A percentile compares a stretch with the other conserved stretches of the same genome.
Conservation (phyloP, 768 basidiomycete species). For the Agrocybe praecox region DNA sequence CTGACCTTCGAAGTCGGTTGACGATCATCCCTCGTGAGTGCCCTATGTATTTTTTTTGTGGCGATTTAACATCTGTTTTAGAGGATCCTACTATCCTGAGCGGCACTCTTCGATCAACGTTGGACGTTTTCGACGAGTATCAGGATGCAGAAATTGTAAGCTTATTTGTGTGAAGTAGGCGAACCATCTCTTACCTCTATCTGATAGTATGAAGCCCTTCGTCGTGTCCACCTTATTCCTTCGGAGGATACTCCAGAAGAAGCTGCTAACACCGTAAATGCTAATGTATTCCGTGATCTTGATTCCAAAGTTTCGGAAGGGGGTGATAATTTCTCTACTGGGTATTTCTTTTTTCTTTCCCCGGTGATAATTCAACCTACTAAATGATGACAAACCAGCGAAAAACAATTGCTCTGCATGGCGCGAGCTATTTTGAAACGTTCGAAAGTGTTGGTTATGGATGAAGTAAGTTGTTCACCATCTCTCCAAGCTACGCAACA, state of each 20-base stretch:
- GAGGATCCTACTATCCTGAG: constrained; percentile 92
- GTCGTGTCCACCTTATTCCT: constrained; percentile 16
- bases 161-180: constrained; percentile 34
- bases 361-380: neutral
- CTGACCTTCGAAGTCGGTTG: constrained; percentile 67
- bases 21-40: constrained; percentile 64
- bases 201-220: constrained; percentile 17
- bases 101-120: constrained; percentile 76
- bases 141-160: constrained; percentile 80
- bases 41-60: neutral
- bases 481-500: neutral
- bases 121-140: constrained; percentile 89
- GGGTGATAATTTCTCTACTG: constrained; percentile 78
- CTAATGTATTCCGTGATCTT: constrained; percentile 29
- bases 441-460: constrained; percentile 79
- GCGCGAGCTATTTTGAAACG: constrained; percentile 79
- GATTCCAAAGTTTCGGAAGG: constrained; percentile 70
- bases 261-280: constrained; percentile 22
- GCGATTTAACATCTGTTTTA: constrained; percentile 22
- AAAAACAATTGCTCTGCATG: constrained; percentile 87
- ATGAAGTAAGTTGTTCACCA: constrained; percentile 52
- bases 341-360: constrained; percentile 20
- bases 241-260: constrained; percentile 45
- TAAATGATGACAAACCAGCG: constrained; percentile 22
- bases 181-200: neutral